Evolutionary conservation across 139 green algal species (phyloP).

Genomic region (Chlamydomonas schloesseri): DNA sequence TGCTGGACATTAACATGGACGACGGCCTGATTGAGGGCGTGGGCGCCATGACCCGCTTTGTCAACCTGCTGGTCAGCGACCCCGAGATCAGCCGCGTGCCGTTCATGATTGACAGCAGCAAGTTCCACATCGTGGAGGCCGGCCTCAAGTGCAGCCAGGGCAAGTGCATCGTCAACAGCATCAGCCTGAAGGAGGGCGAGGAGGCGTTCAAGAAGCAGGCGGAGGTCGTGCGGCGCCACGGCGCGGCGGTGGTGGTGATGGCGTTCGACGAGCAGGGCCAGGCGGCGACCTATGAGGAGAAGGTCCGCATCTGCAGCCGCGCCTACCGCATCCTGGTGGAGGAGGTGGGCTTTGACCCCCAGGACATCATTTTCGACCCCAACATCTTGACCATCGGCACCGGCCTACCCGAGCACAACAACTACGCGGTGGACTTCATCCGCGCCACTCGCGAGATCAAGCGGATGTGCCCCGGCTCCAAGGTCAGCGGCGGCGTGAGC

Average conservation of each 20-base stretch:
- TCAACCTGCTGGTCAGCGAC: constrained; percentile 97
- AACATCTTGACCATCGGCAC: constrained; percentile 99
- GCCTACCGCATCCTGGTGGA: constrained; percentile 97
- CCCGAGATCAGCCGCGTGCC: constrained; percentile 94
- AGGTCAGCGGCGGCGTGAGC: constrained; percentile 97
- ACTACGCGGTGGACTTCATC: constrained; percentile 99
- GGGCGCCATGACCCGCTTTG: constrained; percentile 94
- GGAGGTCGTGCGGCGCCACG: constrained; percentile 86
- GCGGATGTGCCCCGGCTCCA: constrained; percentile 91
- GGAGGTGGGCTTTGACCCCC: constrained; percentile 92
- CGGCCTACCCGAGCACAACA: constrained; percentile 98
- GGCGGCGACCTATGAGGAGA: constrained; percentile 81
- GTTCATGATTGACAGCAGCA: constrained; percentile 99
- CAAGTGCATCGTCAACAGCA: constrained; percentile 99
- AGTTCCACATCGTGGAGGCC: constrained; percentile 98
- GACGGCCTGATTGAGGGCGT: constrained; percentile 97
- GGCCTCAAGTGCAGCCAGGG: constrained; percentile 95
- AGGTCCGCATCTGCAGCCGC: constrained; percentile 94
- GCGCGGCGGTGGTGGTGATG: constrained; percentile 98
- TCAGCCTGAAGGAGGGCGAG: constrained; percentile 98
- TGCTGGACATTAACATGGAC: constrained; percentile 99
- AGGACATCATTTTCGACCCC: constrained; percentile 99
- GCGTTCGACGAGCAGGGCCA: constrained; percentile 97
- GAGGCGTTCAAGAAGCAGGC: constrained; percentile 91
- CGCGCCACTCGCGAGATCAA: constrained; percentile 94